Conservation (phyloP, 2,329 filamentous ascomycete genomes). For the Penicillium sp. region DNA sequence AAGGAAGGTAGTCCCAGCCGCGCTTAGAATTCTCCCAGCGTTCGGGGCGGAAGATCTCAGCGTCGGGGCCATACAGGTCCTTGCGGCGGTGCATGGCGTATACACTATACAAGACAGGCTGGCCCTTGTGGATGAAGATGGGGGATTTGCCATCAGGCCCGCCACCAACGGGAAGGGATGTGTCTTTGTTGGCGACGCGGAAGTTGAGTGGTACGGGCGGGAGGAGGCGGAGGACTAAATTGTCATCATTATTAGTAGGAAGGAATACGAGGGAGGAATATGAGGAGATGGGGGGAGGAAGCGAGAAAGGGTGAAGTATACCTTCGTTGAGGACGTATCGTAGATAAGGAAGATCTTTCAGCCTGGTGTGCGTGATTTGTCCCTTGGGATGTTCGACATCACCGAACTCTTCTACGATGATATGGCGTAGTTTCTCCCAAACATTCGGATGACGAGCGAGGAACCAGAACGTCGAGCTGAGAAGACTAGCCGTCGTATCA, state of each 20-base stretch:
- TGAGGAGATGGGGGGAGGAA: too few relatives aligned
- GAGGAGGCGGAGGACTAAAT: slow-evolving; percentile 47
- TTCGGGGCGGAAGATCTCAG: slow-evolving; percentile 54
- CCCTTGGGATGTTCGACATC: slow-evolving; percentile 39
- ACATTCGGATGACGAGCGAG: slow-evolving; percentile 47
- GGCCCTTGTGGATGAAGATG: slow-evolving; percentile 69
- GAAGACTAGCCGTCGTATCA: slow-evolving; percentile 45
- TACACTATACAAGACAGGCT: slow-evolving; percentile 68
- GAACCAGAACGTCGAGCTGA: slow-evolving; percentile 51
- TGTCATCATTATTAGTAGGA: slow-evolving; percentile 24
- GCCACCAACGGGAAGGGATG: slow-evolving; percentile 57
- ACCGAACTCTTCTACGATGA: slow-evolving; percentile 47
- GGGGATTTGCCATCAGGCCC: slow-evolving; percentile 65
- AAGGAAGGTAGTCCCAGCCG: slow-evolving; percentile 46
- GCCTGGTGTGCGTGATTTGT: slow-evolving; percentile 49
- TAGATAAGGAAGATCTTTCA: slow-evolving; percentile 48
- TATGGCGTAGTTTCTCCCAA: slow-evolving; percentile 42
- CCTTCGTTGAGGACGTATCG: slow-evolving; percentile 33
- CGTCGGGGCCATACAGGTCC: slow-evolving; percentile 52
- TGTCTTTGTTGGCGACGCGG: slow-evolving; percentile 47
- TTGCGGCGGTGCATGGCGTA: slow-evolving; percentile 74
- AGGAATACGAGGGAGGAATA: background rate
- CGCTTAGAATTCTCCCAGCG: slow-evolving; percentile 50
- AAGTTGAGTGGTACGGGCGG: slow-evolving; percentile 53
- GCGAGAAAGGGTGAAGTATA: background rate